Percentiles rank a stretch among this genome's conserved stretches.
Evolutionary conservation across 2,329 filamentous ascomycete species (phyloP).

Genomic region (Byssochlamys sp.): DNA sequence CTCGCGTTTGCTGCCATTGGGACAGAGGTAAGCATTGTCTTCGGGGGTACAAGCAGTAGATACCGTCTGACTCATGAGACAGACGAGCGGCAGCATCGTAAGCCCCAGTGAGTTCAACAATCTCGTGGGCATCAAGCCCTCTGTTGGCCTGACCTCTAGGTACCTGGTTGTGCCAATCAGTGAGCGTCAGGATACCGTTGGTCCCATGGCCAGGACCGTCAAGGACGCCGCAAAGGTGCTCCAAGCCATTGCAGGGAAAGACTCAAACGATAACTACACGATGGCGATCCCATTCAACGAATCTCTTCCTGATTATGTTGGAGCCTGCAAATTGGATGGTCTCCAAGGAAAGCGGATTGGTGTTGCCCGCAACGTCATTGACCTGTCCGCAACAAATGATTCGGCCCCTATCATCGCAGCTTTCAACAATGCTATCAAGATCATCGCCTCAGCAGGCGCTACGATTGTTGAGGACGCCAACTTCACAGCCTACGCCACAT

Average conservation of each 20-base stretch:
- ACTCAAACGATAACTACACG: conserved; percentile 49
- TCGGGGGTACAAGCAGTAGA: not conserved
- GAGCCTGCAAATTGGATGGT: conserved; percentile 45
- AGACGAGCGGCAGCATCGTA: conserved; percentile 55
- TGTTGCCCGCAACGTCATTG: conserved; percentile 52
- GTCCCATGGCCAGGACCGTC: conserved; percentile 50
- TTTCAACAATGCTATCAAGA: conserved; percentile 47
- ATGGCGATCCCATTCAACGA: conserved; percentile 46
- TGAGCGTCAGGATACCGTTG: conserved; percentile 48
- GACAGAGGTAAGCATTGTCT: conserved; percentile 39
- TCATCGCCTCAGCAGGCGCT: conserved; percentile 49
- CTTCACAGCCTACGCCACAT: conserved; percentile 45
- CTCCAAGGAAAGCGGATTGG: conserved; percentile 54
- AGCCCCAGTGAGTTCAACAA: conserved; percentile 48
- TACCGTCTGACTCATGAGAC: conserved; percentile 8
- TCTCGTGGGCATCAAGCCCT: conserved; percentile 59
- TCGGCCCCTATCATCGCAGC: conserved; percentile 39
- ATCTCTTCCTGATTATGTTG: conserved; percentile 50
- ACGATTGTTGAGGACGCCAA: conserved; percentile 52
- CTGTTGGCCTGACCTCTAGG: conserved; percentile 53
- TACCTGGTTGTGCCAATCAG: conserved; percentile 56
- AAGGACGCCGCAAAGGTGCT: conserved; percentile 50
- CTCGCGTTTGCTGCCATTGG: conserved; percentile 52
- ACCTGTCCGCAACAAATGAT: conserved; percentile 19
- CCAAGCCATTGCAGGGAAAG: conserved; percentile 49